A percentile compares a stretch with the other conserved stretches of the same genome.
Evolutionary conservation across 306 rosid genomes (phyloP).

Genomic region (Fragaria ananassa): DNA sequence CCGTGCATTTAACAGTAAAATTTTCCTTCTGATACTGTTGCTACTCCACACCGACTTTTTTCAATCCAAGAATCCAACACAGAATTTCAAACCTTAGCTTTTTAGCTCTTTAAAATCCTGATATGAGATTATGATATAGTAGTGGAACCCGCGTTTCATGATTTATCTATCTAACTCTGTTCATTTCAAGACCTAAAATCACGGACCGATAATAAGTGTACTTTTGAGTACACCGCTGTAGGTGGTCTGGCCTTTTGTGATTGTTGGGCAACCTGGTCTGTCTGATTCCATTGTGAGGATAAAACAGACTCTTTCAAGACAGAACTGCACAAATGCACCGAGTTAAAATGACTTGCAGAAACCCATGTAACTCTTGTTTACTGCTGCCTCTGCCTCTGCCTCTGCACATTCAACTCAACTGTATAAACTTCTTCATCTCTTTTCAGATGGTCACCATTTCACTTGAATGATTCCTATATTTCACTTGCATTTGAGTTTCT

Average conservation of each 20-base stretch:
- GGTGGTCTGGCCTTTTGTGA: slow-evolving; percentile 45
- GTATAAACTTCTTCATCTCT: background rate
- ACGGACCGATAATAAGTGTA: slow-evolving; percentile 53
- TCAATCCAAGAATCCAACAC: background rate
- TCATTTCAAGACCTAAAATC: slow-evolving; percentile 25
- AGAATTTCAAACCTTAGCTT: background rate
- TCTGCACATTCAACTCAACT: background rate
- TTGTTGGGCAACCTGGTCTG: slow-evolving; percentile 32
- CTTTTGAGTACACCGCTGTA: slow-evolving; percentile 53
- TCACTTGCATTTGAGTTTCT: background rate
- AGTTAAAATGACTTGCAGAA: background rate
- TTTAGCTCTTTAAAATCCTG: background rate
- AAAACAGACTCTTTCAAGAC: background rate
- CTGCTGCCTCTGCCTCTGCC: background rate
- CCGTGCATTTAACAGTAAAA: background rate
- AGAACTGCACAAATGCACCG: background rate
- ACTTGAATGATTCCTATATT: background rate
- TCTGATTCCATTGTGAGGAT: slow-evolving; percentile 34
- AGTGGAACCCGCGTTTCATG: slow-evolving; percentile 8
- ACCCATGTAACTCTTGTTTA: slow-evolving; percentile 8
- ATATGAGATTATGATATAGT: background rate
- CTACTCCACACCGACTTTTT: background rate
- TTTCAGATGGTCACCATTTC: background rate
- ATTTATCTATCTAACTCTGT: background rate
- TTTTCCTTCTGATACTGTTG: background rate